These are phyloP conservation scores for Solidago caesia DNA, from an alignment of 129 eudicot genomes.

Conservation along the genomic window DNA sequence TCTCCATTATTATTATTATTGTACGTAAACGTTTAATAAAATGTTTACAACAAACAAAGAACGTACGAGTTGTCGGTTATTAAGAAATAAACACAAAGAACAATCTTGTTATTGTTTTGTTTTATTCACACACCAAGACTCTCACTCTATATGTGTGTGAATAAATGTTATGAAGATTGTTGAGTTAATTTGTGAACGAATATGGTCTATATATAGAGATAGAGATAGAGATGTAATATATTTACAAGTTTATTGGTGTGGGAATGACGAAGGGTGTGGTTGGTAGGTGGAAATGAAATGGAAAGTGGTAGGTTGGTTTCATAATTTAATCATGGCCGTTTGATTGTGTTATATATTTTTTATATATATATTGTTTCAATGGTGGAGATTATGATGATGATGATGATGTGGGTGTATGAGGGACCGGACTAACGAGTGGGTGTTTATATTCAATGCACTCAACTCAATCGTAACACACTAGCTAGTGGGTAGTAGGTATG, in stretches of 20 bases:
- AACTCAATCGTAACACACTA: conserved; percentile 24
- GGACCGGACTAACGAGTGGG: conserved; percentile 34
- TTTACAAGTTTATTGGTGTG: neutral
- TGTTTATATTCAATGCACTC: conserved; percentile 38
- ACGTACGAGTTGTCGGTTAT: too few relatives aligned
- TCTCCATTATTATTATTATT: conserved; percentile 20
- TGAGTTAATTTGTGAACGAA: conserved; percentile 23
- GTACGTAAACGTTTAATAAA: neutral
- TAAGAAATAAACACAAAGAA: neutral
- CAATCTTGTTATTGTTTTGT: neutral
- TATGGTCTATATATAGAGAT: conserved; percentile 20
- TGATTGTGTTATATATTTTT: neutral
- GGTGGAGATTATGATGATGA: conserved; percentile 26
- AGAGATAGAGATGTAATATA: conserved; percentile 17
- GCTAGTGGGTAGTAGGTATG: conserved; percentile 35
- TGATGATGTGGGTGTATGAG: conserved; percentile 18
- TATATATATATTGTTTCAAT: too few relatives aligned
- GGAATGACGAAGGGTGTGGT: conserved; percentile 28
- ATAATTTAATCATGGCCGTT: conserved; percentile 13
- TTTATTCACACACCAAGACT: conserved; percentile 32
- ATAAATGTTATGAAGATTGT: conserved; percentile 26
- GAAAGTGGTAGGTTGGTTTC: conserved; percentile 44
- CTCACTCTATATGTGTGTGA: conserved; percentile 36
- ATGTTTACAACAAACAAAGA: too few relatives aligned
- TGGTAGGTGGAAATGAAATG: conserved; percentile 32